Evolutionary conservation across 805 yeast genomes (phyloP).

Genomic region (Nakazawaea ambrosiae): DNA sequence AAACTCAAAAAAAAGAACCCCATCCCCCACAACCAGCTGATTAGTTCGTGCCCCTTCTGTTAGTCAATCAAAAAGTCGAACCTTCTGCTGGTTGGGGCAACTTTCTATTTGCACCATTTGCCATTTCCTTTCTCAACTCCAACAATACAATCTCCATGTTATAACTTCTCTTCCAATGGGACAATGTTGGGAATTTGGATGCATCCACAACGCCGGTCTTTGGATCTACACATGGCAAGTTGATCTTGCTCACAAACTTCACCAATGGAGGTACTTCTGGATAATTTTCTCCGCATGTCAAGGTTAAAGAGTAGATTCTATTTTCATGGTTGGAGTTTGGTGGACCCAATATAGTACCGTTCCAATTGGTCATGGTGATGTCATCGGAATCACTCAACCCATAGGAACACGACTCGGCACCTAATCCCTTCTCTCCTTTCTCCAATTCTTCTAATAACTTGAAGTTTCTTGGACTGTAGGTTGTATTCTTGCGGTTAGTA

Average conservation of each 20-base stretch:
- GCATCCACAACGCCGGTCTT: constrained; percentile 49
- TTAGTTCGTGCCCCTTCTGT: too few species aligned
- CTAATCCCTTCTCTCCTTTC: constrained; percentile 95
- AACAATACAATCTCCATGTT: constrained; percentile 90
- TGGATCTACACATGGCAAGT: constrained; percentile 83
- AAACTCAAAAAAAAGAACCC: too few species aligned
- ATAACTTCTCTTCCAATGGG: constrained; percentile 82
- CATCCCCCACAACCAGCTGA: too few species aligned
- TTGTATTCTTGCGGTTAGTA: constrained; percentile 2
- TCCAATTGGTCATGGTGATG: constrained; percentile 92
- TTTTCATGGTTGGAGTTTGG: constrained; percentile 81
- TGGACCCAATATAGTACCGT: constrained; percentile 96
- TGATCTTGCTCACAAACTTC: constrained; percentile 73
- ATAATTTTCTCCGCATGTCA: constrained; percentile 76
- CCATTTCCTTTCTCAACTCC: constrained; percentile 90
- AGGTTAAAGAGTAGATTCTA: constrained; percentile 77
- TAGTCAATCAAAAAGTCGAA: constrained; percentile 35
- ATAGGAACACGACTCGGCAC: constrained; percentile 94
- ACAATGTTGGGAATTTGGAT: constrained; percentile 56
- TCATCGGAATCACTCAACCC: constrained; percentile 90
- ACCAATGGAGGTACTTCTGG: constrained; percentile 89
- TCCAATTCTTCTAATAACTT: constrained; percentile 93
- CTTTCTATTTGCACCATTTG: constrained; percentile 72
- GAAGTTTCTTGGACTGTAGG: constrained; percentile 83
- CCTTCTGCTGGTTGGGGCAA: constrained; percentile 92